Evolutionary conservation across 768 basidiomycete species (phyloP).

Genomic region (Boletus tomentosulus): DNA sequence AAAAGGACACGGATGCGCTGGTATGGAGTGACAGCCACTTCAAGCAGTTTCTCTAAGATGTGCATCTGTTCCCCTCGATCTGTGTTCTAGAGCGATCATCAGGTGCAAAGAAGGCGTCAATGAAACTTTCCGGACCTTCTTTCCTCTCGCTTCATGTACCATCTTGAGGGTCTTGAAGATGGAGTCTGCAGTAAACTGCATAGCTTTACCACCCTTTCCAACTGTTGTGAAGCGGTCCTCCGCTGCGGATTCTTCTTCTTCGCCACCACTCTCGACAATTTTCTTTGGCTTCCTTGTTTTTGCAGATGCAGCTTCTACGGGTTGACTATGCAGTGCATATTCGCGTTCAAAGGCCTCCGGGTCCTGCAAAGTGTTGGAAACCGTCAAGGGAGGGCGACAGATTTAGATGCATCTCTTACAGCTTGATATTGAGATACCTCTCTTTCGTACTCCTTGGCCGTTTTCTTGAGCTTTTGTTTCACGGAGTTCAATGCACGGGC

Average conservation of each 20-base stretch:
- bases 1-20: constrained; percentile 93
- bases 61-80: constrained; percentile 93
- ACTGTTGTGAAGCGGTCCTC: constrained; percentile 84
- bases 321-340: constrained; percentile 52
- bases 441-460: constrained; percentile 80
- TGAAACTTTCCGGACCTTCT: constrained; percentile 65
- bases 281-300: constrained; percentile 36
- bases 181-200: constrained; percentile 76
- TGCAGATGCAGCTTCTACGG: constrained; percentile 37
- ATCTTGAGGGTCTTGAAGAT: constrained; percentile 92
- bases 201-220: constrained; percentile 81
- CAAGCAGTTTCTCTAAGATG: constrained; percentile 81
- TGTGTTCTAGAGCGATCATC: constrained; percentile 64
- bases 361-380: constrained; percentile 49
- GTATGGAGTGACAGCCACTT: constrained; percentile 83
- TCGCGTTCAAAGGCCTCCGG: constrained; percentile 83
- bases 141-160: constrained; percentile 91
- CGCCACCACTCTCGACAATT: constrained; percentile 34
- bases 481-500: constrained; percentile 94
- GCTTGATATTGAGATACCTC: constrained; percentile 76
- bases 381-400: not conserved
- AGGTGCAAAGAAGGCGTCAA: constrained; percentile 6
- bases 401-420: constrained; percentile 39
- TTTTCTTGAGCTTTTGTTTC: constrained; percentile 96
- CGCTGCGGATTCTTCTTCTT: constrained; percentile 36